Evolutionary conservation across 352 stramenopile genomes (phyloP).

Genomic region (Pythium biforme): DNA sequence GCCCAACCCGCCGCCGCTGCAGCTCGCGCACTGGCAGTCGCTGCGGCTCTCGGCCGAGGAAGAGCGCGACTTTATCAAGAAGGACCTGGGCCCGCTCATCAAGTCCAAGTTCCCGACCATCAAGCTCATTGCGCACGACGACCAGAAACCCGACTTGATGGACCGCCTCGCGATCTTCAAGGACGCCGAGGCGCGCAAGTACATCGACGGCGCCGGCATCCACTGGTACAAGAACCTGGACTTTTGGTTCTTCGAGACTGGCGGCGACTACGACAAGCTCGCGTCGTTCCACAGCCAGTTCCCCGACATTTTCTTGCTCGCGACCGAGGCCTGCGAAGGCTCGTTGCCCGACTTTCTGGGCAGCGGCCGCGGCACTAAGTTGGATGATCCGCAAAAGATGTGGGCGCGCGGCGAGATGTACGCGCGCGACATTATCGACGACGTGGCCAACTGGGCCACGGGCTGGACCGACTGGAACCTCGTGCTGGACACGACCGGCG

Average conservation of each 20-base stretch:
- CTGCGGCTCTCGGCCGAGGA: conserved; percentile 38
- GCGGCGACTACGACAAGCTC: conserved; percentile 50
- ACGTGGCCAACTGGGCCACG: conserved; percentile 72
- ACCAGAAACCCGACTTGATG: conserved; percentile 70
- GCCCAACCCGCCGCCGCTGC: conserved; percentile 34
- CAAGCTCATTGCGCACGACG: conserved; percentile 84
- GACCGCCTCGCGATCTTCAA: conserved; percentile 31
- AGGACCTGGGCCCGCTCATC: conserved; percentile 73
- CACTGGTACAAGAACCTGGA: conserved; percentile 86
- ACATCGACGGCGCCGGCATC: conserved; percentile 79
- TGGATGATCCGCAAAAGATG: conserved; percentile 39
- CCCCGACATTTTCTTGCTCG: conserved; percentile 78
- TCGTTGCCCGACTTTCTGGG: conserved; percentile 51
- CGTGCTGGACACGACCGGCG: conserved; percentile 63
- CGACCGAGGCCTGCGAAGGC: conserved; percentile 74
- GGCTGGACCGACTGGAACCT: conserved; percentile 91
- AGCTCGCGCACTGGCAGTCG: conserved; percentile 49
- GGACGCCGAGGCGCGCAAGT: conserved; percentile 56
- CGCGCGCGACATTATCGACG: conserved; percentile 83
- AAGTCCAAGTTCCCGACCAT: conserved; percentile 49
- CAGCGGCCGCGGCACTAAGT: conserved; percentile 50
- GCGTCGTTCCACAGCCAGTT: conserved; percentile 52
- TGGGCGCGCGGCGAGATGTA: conserved; percentile 81
- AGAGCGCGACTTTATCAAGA: conserved; percentile 74
- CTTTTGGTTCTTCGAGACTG: conserved; percentile 34